Base-by-base conservation (phyloP, 2,329 filamentous ascomycete genomes). In the Venturia oleaginea region DNA sequence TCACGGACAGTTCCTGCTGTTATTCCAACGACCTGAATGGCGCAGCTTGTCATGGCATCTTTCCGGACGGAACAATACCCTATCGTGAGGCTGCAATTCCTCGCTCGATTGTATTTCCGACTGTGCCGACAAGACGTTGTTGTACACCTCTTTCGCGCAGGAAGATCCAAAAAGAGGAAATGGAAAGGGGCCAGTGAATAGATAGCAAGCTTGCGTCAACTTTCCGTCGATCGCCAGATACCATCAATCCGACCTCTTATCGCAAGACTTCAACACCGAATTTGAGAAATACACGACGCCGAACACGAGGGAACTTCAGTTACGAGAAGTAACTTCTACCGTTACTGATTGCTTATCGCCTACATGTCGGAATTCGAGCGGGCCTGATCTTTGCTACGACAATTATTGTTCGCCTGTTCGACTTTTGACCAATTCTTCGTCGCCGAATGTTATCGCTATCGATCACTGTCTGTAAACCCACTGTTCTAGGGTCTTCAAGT, bases 291-390 rank as follows among this genome's bases (percentile, higher is more conserved):
- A 55, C 19, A 34, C 30, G 6, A 27, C 5, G 1, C 59, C 59
- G 13, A 62, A 62, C 43, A 19, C 48, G 27, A 54, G 24, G 5
- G 40, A 62, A 24, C 15, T 7, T 24, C 15, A 46, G 10, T 38
- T 54, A n/a, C 61, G 34, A 34, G 24, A 4, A 32, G 22, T 62
- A 3, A 54, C 61, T n/a, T 48, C 40, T 54, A 32, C 42, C 4
- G 61, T 62, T 11, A 62, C 61, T 19, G 61, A 54, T 42, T 62
- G 61, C 34, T 40, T 62, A 8, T 62, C 61, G 6, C 54, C 61
- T 65, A 69, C n/a, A 65, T 77, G 32, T 27, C 48, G 11, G 48
- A 64, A 13, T 76, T 77, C 67, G 68, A 74, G 62, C 30, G 27
- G 4, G 61, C 66, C n/a, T 77, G 74, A 74, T 30, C 46, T 51